Base-by-base conservation (phyloP, 805 yeast genomes). In the Sungouiozyma intestinalis region DNA sequence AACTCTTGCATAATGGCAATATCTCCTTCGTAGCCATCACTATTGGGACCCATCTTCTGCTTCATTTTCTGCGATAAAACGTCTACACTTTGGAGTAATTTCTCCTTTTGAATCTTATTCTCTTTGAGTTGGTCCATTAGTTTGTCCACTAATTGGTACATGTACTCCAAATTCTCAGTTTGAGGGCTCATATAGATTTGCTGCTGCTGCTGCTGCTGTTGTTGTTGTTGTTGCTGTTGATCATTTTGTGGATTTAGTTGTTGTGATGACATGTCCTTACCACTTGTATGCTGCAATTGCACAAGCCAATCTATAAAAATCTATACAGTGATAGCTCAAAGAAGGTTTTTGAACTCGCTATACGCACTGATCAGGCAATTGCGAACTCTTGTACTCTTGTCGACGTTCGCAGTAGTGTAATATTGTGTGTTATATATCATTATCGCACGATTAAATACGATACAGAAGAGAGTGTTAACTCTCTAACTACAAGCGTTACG, bases 151-250 rank as follows among this genome's bases (percentile, higher is more conserved):
- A 55, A 42, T n/a, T 42, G 39, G 38, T 57, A 55, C 49, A 57
- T 40, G 21, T 55, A 49, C 7, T 44, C 43, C 33, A 57, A 42
- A 35, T 55, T 55, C 36, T 57, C 62, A 4, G 58, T 47, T 37
- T 57, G 60, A 2, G 58, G 55, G 27, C 49, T 53, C 55, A 55
- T 49, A 33, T 51, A 55, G 14, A 55, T 35, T 39, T 51, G 54
- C 39, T 53, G 57, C 31, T 44, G 54, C 40, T 13, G 49, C 43
- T 39, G 50, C 40, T 39, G 52, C 40, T 40, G 48, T 35, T 41
- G 48, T 16, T 40, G 40, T 27, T 37, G 41, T 31, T 37, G 44
- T 29, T 37, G 46, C n/a, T 33, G 36, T 14, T 41, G 44, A 18
- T 40, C 16, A 14, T 33, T 33, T 16, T 9, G 7, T 33, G n/a